Percentiles rank a stretch among this genome's conserved stretches.
Conservation (phyloP, 305 asterid genomes). For the Solanum aculeatissimum region DNA sequence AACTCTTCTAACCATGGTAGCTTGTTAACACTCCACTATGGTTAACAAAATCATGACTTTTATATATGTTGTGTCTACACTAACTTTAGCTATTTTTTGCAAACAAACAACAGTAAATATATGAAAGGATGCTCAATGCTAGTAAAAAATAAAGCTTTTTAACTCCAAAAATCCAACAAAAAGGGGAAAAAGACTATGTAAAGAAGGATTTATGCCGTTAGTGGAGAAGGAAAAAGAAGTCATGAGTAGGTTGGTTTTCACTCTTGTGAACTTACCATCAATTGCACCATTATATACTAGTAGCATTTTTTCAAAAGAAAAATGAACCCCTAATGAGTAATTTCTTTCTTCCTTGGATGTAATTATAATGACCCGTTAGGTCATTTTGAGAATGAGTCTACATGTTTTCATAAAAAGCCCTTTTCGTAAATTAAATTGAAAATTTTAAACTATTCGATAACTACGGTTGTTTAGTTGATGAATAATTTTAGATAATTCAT, state of each 20-base stretch:
- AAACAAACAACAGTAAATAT: neutral
- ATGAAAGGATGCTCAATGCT: neutral
- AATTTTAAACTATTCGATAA: too few species aligned
- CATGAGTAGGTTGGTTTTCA: neutral
- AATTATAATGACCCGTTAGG: too few species aligned
- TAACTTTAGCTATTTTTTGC: neutral
- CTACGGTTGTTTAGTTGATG: too few species aligned
- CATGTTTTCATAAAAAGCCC: too few species aligned
- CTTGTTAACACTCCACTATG: too few species aligned
- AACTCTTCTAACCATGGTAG: too few species aligned
- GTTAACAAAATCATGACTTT: too few species aligned
- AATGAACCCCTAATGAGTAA: neutral
- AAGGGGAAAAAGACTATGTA: neutral
- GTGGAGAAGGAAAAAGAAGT: neutral
- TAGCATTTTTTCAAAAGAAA: neutral
- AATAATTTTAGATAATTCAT: too few species aligned
- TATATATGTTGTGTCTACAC: too few species aligned
- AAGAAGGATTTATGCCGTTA: neutral
- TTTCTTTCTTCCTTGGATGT: neutral
- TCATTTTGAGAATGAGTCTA: too few species aligned
- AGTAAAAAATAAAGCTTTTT: neutral
- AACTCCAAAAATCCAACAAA: neutral
- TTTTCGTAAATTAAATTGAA: too few species aligned
- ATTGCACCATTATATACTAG: neutral
- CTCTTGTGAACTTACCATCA: neutral